These are phyloP conservation scores for Usnea hakonensis DNA, from an alignment of 495 filamentous ascomycete species.

Conservation along the genomic window DNA sequence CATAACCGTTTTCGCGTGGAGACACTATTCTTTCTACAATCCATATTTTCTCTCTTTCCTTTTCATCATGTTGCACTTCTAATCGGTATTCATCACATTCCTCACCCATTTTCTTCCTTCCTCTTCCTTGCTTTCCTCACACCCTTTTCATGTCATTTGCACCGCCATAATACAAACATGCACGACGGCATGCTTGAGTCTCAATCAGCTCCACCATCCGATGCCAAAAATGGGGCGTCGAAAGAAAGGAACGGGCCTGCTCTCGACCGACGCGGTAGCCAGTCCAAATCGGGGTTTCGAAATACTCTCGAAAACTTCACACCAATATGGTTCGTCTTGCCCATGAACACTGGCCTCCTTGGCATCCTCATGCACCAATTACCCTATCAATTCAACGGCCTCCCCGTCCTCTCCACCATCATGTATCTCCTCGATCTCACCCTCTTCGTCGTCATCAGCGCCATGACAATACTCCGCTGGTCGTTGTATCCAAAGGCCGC, in stretches of 20 bases:
- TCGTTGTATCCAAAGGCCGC: background rate
- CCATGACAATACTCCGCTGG: background rate
- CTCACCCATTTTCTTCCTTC: no score
- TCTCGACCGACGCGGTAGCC: background rate
- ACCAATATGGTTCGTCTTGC: background rate
- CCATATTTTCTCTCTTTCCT: no score
- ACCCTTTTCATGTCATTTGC: no score
- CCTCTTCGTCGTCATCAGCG: background rate
- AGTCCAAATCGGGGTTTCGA: background rate
- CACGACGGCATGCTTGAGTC: background rate
- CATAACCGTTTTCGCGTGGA: no score
- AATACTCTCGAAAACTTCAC: background rate
- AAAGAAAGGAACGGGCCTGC: background rate
- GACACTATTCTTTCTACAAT: no score
- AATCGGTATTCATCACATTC: no score
- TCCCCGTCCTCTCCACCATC: background rate
- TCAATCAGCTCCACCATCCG: background rate
- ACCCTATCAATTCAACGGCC: background rate
- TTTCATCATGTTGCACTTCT: no score
- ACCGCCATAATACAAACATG: background rate
- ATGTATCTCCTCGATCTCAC: background rate
- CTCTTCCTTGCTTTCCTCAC: no score
- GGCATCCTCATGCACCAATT: background rate
- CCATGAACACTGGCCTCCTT: slow-evolving; percentile 3
- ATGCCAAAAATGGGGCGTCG: background rate